Base-by-base conservation (phyloP, 1,284 basidiomycete species). In the Leccinum pallidistipes region DNA sequence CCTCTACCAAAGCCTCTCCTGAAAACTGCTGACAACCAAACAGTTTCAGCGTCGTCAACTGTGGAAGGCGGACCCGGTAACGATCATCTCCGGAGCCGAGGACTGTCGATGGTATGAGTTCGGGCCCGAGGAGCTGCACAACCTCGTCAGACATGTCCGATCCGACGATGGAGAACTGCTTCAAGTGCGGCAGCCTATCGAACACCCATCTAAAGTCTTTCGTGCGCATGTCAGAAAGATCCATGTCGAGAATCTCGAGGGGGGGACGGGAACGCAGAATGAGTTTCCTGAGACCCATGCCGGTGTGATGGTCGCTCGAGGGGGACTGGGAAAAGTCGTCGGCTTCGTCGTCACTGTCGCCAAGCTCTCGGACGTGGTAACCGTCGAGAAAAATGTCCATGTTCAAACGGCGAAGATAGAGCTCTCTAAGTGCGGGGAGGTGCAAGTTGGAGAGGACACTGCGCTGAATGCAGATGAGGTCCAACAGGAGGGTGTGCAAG, bases 121-220 rank as follows among this genome's bases (percentile, higher is more conserved):
- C 60, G 10, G 85, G 86, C 56, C 77, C 78, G 38, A 91, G 76
- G 63, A 88, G 75, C 31, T 73, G 73, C 43, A 91, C 78, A 61
- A 91, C 90, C 52, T 78, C 83, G 74, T 91, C 80, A 31, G 87
- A 87, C 89, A 91, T 88, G 71, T 91, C 90, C 9, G 87, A 90
- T 18, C 86, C 90, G 62, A 86, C 84, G 67, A 91, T 90, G 57
- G 81, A 78, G 70, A 91, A 91, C 57, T 84, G 81, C 67, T 83
- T 81, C 56, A 91, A 76, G 32, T 71, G 61, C 1, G 71, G 68
- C 18, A 90, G 75, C 45, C 79, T 76, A 61, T 83, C 81, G 65
- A 91, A 91, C 52, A 85, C 76, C 77, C 84, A 89, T 40, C 68
- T 69, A 69, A 91, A 91, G 70, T 91, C 89, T 74, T 90, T 91